A percentile compares a stretch with the other conserved stretches of the same genome.
Evolutionary conservation across 805 yeast species (phyloP).

Genomic region (Zygosaccharomyces kombuchaensis): DNA sequence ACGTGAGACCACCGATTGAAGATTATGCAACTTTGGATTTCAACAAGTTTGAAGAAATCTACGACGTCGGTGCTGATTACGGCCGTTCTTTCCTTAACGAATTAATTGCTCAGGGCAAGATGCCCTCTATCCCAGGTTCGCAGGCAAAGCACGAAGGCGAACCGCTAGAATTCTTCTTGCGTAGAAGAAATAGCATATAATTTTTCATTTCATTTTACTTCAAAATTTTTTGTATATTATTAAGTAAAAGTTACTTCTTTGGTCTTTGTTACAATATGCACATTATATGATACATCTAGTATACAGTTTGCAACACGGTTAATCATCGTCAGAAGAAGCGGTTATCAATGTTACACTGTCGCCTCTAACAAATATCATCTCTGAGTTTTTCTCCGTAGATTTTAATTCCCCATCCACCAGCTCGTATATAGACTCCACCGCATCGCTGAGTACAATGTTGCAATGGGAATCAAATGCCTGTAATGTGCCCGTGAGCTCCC

Average conservation of each 20-base stretch:
- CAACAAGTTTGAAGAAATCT: constrained; percentile 86
- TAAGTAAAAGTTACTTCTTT: neutral
- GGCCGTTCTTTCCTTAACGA: constrained; percentile 56
- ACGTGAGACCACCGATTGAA: constrained; percentile 92
- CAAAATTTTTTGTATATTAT: neutral
- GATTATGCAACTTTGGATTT: constrained; percentile 88
- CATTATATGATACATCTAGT: constrained; percentile 3
- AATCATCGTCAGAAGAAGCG: constrained; percentile 37
- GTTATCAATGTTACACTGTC: constrained; percentile 88
- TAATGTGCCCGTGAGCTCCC: constrained; percentile 84
- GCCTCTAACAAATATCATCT: constrained; percentile 96
- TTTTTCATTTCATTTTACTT: neutral
- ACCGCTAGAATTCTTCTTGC: constrained; percentile 33
- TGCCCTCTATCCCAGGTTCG: constrained; percentile 62
- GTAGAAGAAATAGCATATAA: constrained; percentile 64
- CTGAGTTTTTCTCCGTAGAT: constrained; percentile 55
- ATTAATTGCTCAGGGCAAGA: constrained; percentile 46
- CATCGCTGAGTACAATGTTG: constrained; percentile 91
- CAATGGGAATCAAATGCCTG: constrained; percentile 97
- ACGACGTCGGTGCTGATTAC: constrained; percentile 70
- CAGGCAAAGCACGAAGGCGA: constrained; percentile 24
- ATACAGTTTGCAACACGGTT: constrained; percentile 7
- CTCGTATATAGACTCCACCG: constrained; percentile 72
- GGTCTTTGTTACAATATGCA: constrained; percentile 1
- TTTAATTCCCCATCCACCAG: constrained; percentile 45